Percentiles rank a stretch among this genome's conserved stretches.
Conservation (phyloP, 768 basidiomycete species). For the Lactarius vividus region DNA sequence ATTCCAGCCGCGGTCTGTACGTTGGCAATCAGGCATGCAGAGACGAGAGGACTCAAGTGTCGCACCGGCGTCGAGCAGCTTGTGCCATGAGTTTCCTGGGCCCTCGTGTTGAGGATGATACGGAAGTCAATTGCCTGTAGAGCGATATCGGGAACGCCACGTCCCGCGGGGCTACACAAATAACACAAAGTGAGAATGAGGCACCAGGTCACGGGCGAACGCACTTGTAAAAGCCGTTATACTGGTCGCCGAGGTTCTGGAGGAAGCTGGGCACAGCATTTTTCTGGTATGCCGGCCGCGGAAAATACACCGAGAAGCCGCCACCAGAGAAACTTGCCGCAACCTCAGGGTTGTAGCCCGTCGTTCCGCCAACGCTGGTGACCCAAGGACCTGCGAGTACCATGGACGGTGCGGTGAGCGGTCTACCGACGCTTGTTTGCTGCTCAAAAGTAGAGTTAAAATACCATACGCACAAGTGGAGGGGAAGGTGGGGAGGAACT, state of each 20-base stretch:
- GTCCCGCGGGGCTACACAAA: too few species aligned
- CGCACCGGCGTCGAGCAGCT: not conserved
- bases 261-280: not conserved
- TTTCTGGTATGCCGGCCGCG: too few species aligned
- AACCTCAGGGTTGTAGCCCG: not conserved
- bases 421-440: too few species aligned
- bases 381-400: not conserved
- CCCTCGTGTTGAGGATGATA: rapidly evolving
- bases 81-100: not conserved
- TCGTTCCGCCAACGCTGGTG: not conserved
- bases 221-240: not conserved
- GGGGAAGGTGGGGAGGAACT: too few species aligned
- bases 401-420: not conserved
- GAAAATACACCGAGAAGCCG: too few species aligned
- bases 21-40: not conserved
- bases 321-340: too few species aligned
- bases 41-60: too few species aligned
- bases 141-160: not conserved
- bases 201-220: not conserved
- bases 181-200: not conserved
- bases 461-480: too few species aligned
- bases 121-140: not conserved
- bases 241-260: too few species aligned
- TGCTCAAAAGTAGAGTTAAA: too few species aligned
- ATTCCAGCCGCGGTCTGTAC: not conserved